Percentiles rank a stretch among this genome's conserved stretches.
Conservation (phyloP, 805 yeast genomes). For the Saturnispora sanitii region DNA sequence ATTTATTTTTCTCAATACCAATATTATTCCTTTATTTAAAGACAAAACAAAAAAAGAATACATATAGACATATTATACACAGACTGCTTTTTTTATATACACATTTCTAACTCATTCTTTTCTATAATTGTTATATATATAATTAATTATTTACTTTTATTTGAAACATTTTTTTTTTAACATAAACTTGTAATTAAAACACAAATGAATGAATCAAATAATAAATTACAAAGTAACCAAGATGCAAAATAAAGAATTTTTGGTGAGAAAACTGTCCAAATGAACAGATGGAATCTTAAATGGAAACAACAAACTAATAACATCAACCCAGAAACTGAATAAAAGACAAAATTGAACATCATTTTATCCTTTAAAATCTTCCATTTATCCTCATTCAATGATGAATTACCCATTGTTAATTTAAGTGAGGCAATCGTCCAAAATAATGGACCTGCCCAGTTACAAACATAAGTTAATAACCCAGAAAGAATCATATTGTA, state of each 20-base stretch:
- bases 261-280: conserved; percentile 98
- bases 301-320: conserved; percentile 61
- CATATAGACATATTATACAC: too few species aligned
- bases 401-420: conserved; percentile 10
- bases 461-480: conserved; percentile 66
- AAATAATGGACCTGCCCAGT: conserved; percentile 76
- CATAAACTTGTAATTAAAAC: conserved; percentile 14
- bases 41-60: background rate
- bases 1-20: background rate
- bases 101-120: too few species aligned
- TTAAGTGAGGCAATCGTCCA: conserved; percentile 49
- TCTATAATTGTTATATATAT: too few species aligned
- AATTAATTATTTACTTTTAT: background rate
- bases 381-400: conserved; percentile 14
- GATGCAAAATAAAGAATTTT: conserved; percentile 70
- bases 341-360: conserved; percentile 39
- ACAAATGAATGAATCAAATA: conserved; percentile 30
- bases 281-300: conserved; percentile 77
- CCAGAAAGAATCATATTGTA: conserved; percentile 71
- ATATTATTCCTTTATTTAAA: too few species aligned
- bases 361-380: conserved; percentile 29
- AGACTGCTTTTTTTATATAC: background rate
- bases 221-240: conserved; percentile 51
- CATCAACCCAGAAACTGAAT: conserved; percentile 47
- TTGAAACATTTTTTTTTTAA: conserved; percentile 10